Evolutionary conservation across 495 filamentous ascomycete genomes (phyloP), one percentile per base, ranked within the genome.

Genomic region (Polyplosphaeria fusca): DNA sequence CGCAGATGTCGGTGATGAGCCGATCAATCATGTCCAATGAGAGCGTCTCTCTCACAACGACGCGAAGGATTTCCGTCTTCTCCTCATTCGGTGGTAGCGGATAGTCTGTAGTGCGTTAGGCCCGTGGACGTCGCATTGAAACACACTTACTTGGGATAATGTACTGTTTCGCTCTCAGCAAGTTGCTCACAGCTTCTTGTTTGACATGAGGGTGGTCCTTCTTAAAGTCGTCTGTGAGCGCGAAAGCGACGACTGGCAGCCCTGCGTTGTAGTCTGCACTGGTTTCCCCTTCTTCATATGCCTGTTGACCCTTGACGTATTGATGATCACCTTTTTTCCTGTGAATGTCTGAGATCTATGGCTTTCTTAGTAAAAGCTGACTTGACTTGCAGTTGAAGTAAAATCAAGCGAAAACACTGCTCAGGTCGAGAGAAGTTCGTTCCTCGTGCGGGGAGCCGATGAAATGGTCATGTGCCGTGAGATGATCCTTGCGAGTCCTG

Each of bases 11-110:
- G 2, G 73, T 65, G 24, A 86, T 78, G 13, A 84, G 66, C 0
- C 77, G 72, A 60, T 89, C 85, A 1, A 89, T 68, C 27, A 89
- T 67, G 63, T 88, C 86, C 24, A 86, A 69, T 30, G 76, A 82
- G 81, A 89, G 84, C 60, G 72, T 80, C 73, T 88, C 84, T 16
- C 86, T 74, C 9, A 89, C 72, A 1, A 88, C 86, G 9, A 88
- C 77, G 3, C 86, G 73, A 54, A 89, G 65, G 57, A 88, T 88
- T 68, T 88, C 86, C 2, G 76, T 86, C 23, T 77, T 72, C 3
- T 82, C 75, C 61, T 81, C 79, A 25, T 73, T 76, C 3, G 86
- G 86, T 16, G 86, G 85, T 5, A 89, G 72, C 2, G 83, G 79
- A 63, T 88, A 88, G 72, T 87, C 72, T 77, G 49, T 42, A 20